These are phyloP conservation scores for Durusdinium trenchii DNA, from an alignment of 73 alveolate species.

Conservation along the genomic window DNA sequence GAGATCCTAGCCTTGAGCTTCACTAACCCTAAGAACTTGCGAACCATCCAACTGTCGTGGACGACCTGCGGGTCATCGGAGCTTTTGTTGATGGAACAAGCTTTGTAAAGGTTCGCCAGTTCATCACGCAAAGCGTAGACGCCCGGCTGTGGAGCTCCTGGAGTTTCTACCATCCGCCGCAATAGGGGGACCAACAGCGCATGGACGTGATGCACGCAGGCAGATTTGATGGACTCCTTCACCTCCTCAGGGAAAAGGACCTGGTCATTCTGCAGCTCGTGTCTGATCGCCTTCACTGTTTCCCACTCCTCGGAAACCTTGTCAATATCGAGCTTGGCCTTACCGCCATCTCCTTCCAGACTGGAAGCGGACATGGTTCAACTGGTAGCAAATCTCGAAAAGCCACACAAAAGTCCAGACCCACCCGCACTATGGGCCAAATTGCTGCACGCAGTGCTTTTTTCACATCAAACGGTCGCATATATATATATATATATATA, in stretches of 20 bases:
- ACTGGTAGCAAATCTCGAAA: too few species aligned
- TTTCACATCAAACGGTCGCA: too few species aligned
- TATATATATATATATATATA: too few species aligned
- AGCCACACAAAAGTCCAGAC: too few species aligned
- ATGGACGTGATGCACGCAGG: not conserved
- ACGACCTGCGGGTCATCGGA: not conserved
- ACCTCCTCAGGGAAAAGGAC: not conserved
- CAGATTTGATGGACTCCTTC: not conserved
- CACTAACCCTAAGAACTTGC: not conserved
- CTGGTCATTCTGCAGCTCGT: not conserved
- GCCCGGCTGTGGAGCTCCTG: not conserved
- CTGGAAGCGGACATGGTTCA: too few species aligned
- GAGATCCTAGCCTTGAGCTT: not conserved
- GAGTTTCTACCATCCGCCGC: not conserved
- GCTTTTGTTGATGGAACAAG: too few species aligned
- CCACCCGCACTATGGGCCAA: too few species aligned
- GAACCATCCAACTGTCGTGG: slow-evolving; percentile 20
- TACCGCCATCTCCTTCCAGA: too few species aligned
- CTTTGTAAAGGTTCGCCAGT: not conserved
- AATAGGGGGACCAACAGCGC: not conserved
- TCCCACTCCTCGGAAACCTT: not conserved
- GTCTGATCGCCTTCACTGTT: not conserved
- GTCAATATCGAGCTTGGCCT: too few species aligned
- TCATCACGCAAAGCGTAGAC: not conserved
- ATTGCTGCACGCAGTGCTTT: too few species aligned